A percentile compares a stretch with the other conserved stretches of the same genome.
These are phyloP conservation scores for Tritrichomonas musculus DNA, from an alignment of 208 protist species.

Conservation along the genomic window DNA sequence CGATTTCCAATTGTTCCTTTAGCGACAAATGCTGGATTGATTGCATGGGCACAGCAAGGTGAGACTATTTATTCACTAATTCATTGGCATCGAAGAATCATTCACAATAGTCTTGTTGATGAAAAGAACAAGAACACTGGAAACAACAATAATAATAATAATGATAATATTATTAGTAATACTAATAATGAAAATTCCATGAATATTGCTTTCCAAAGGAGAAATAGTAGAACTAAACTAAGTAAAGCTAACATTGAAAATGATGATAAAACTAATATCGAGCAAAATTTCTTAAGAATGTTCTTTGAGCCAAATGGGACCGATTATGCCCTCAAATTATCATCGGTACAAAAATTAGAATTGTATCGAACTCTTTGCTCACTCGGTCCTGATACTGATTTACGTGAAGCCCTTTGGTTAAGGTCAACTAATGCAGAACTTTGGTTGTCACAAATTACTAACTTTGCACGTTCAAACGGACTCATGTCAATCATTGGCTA, in stretches of 20 bases:
- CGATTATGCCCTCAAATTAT: background rate
- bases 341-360: background rate
- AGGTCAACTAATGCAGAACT: background rate
- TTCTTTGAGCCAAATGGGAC: background rate
- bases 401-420: background rate
- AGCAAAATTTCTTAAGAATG: no score
- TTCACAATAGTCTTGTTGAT: no score
- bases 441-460: background rate
- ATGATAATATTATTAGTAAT: no score
- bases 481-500: constrained; percentile 15
- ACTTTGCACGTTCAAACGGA: background rate
- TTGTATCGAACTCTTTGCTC: background rate
- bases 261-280: no score
- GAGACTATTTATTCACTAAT: background rate
- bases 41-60: background rate
- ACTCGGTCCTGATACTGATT: background rate
- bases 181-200: no score
- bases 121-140: background rate
- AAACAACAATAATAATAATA: no score
- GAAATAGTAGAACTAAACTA: no score
- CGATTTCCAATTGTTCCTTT: background rate
- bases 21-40: background rate
- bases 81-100: background rate
- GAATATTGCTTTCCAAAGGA: background rate
- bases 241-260: no score